Conservation (phyloP, 2,329 filamentous ascomycete species). For the Byssoonygena ceratinophila region DNA sequence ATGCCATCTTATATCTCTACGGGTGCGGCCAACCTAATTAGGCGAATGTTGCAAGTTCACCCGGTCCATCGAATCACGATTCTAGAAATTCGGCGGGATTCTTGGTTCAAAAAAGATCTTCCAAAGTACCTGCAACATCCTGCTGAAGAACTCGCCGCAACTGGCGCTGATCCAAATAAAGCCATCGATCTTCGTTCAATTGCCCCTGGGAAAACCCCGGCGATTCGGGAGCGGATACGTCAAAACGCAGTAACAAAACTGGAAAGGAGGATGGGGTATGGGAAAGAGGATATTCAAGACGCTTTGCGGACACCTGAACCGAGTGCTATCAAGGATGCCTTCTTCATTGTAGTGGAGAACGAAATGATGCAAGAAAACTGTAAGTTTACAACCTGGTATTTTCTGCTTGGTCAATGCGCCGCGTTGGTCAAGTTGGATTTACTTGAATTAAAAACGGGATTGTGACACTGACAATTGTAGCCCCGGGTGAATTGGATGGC, state of each 20-base stretch:
- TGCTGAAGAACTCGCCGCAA: constrained; percentile 83
- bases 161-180: constrained; percentile 86
- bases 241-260: constrained; percentile 90
- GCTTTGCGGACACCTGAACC: constrained; percentile 84
- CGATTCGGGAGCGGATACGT: constrained; percentile 80
- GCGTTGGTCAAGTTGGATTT: background rate
- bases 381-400: constrained; percentile 45
- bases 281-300: constrained; percentile 87
- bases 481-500: constrained; percentile 18
- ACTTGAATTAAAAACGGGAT: background rate
- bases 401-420: background rate
- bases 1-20: constrained; percentile 83
- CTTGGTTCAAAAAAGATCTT: constrained; percentile 85
- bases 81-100: constrained; percentile 80
- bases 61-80: constrained; percentile 91
- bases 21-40: constrained; percentile 64
- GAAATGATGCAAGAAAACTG: constrained; percentile 92
- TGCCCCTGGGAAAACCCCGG: constrained; percentile 64
- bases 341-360: constrained; percentile 95
- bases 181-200: constrained; percentile 75
- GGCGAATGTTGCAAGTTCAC: constrained; percentile 89
- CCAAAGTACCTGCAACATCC: constrained; percentile 78
- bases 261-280: constrained; percentile 96
- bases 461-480: constrained; percentile 4
- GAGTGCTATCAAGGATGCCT: constrained; percentile 96